Evolutionary conservation across 352 stramenopile genomes (phyloP).

Genomic region (Lagenidium giganteum): DNA sequence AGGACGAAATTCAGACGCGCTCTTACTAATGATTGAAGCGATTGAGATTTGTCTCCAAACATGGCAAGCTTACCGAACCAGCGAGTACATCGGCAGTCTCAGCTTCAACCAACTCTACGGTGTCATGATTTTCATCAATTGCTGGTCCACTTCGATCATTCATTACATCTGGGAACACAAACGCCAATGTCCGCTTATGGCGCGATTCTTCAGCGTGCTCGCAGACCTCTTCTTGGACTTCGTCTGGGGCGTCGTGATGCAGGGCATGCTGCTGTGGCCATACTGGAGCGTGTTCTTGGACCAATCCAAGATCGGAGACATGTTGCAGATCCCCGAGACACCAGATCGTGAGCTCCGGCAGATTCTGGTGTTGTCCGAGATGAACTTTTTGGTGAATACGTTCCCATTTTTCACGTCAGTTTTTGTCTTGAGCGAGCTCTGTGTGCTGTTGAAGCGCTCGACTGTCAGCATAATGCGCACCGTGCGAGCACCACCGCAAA

Average conservation of each 20-base stretch:
- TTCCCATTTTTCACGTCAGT: slow-evolving; percentile 13
- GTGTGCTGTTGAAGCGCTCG: no score
- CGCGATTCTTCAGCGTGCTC: slow-evolving; percentile 9
- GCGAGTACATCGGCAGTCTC: slow-evolving; percentile 4
- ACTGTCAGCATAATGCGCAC: no score
- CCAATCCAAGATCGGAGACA: no score
- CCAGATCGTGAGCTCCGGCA: slow-evolving; percentile 2
- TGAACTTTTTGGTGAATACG: background rate
- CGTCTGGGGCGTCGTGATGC: slow-evolving; percentile 13
- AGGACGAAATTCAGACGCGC: no score
- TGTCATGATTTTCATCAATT: slow-evolving; percentile 11
- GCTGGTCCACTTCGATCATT: background rate
- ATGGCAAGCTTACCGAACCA: slow-evolving; percentile 1
- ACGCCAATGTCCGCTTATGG: no score
- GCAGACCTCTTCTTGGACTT: slow-evolving; percentile 11
- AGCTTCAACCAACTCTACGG: slow-evolving; percentile 5
- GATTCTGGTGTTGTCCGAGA: slow-evolving; percentile 5
- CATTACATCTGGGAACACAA: no score
- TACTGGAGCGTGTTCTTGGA: no score
- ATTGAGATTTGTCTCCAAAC: slow-evolving; percentile 4
- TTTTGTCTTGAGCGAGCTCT: no score
- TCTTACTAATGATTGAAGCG: slow-evolving; percentile 1
- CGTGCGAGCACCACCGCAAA: no score
- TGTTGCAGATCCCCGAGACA: no score
- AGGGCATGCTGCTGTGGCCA: no score